Evolutionary conservation across 1,284 basidiomycete genomes (phyloP).

Genomic region (Albatrellus sp.): DNA sequence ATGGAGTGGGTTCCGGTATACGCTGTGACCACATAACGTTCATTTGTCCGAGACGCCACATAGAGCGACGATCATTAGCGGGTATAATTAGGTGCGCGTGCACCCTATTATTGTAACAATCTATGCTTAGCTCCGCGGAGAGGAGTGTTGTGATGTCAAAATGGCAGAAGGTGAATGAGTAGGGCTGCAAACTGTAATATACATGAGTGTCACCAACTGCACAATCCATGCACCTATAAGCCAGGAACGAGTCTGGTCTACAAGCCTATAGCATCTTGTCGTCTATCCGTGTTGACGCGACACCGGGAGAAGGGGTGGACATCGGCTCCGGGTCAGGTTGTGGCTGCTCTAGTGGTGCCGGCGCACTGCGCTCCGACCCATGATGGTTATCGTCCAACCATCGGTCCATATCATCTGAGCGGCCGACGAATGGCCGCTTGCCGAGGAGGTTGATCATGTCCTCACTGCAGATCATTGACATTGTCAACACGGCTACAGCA

Average conservation of each 20-base stretch:
- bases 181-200: conserved; percentile 3
- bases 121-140: too few relatives aligned
- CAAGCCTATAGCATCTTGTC: conserved; percentile 11
- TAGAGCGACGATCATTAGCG: too few relatives aligned
- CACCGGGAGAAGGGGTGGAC: conserved; percentile 36
- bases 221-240: neutral
- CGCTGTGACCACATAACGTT: conserved; percentile 11
- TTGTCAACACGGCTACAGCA: conserved; percentile 1
- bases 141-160: neutral
- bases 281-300: conserved; percentile 29
- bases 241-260: neutral
- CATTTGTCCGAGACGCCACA: too few relatives aligned
- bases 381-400: conserved; percentile 72
- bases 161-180: neutral
- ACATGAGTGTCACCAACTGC: conserved; percentile 4
- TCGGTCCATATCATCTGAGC: conserved; percentile 86
- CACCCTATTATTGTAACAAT: too few relatives aligned
- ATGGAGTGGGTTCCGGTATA: conserved; percentile 37
- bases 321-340: conserved; percentile 15
- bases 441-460: conserved; percentile 84
- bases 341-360: conserved; percentile 39
- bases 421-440: conserved; percentile 69
- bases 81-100: too few relatives aligned
- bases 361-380: conserved; percentile 34
- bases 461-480: conserved; percentile 33